Percentiles rank a stretch among this genome's conserved stretches.
Conservation (phyloP, 2,329 filamentous ascomycete genomes). For the Elsinoe fawcettii region DNA sequence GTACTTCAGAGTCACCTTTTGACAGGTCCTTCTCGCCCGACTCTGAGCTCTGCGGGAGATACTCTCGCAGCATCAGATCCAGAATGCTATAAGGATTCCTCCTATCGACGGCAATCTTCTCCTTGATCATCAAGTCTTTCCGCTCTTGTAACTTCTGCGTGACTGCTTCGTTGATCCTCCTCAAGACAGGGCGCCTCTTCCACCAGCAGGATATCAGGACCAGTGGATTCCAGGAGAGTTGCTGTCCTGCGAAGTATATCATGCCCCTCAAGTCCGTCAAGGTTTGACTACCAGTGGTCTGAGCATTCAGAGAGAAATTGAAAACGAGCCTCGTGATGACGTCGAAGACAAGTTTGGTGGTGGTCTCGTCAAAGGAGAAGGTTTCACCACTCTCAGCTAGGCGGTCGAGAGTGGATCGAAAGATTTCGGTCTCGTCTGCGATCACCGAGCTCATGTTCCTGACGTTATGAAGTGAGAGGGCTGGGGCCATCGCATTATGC, state of each 20-base stretch:
- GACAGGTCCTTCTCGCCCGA: neutral
- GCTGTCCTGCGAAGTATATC: neutral
- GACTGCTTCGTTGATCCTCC: neutral
- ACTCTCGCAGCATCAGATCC: neutral
- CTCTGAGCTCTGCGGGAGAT: neutral
- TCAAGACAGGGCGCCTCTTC: neutral
- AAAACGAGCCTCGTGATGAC: neutral
- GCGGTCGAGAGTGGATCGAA: neutral
- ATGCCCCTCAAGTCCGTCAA: neutral
- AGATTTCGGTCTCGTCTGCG: constrained; percentile 3
- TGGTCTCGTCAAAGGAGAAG: neutral
- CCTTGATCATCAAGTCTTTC: neutral
- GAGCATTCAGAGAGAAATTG: constrained; percentile 1
- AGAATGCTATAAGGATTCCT: neutral
- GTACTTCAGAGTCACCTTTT: neutral
- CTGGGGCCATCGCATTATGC: neutral
- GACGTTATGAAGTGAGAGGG: neutral
- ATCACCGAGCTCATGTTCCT: neutral
- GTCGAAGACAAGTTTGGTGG: neutral
- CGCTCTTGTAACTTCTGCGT: neutral
- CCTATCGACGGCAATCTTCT: neutral
- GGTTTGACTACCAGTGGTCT: neutral
- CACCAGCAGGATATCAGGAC: neutral
- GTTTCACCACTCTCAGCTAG: neutral
- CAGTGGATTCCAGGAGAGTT: neutral